Evolutionary conservation across 1,284 basidiomycete genomes (phyloP).

Genomic region (Apiotrichum porosum): DNA sequence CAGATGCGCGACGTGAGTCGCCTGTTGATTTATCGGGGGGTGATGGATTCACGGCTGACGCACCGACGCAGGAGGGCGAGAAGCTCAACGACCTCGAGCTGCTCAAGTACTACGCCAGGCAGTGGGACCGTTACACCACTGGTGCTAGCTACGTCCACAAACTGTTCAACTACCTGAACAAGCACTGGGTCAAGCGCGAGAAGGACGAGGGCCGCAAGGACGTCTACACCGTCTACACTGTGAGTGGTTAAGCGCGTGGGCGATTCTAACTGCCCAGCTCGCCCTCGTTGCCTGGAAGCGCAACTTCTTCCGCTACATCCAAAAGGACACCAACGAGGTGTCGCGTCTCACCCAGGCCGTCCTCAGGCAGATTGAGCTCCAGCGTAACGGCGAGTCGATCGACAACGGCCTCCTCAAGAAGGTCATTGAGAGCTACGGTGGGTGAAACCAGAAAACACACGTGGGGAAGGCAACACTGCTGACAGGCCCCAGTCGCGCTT

Average conservation of each 20-base stretch:
- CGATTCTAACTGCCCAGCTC: conserved; percentile 55
- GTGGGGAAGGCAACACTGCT: too few species aligned
- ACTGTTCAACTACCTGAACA: conserved; percentile 93
- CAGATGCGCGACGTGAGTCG: conserved; percentile 61
- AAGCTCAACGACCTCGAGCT: conserved; percentile 78
- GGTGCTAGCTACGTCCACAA: conserved; percentile 95
- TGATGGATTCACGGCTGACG: too few species aligned
- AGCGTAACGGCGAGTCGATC: conserved; percentile 90
- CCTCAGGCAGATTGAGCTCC: conserved; percentile 81
- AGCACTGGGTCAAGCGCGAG: conserved; percentile 98
- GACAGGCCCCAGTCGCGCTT: conserved; percentile 63
- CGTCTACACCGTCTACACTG: conserved; percentile 93
- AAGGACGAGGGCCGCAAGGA: conserved; percentile 95
- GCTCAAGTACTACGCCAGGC: conserved; percentile 81
- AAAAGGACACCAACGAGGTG: conserved; percentile 58
- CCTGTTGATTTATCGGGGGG: too few species aligned
- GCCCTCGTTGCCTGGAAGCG: conserved; percentile 93
- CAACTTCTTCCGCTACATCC: conserved; percentile 84
- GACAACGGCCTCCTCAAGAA: conserved; percentile 92
- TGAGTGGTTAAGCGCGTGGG: conserved; percentile 49
- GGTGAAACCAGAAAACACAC: too few species aligned
- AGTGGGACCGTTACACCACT: conserved; percentile 96
- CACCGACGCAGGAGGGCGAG: conserved; percentile 63
- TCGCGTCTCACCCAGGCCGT: conserved; percentile 81
- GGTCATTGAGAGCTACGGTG: conserved; percentile 84